These are phyloP conservation scores for Chaetoceros tenuissimus DNA, from an alignment of 108 stramenopile genomes.

Conservation along the genomic window DNA sequence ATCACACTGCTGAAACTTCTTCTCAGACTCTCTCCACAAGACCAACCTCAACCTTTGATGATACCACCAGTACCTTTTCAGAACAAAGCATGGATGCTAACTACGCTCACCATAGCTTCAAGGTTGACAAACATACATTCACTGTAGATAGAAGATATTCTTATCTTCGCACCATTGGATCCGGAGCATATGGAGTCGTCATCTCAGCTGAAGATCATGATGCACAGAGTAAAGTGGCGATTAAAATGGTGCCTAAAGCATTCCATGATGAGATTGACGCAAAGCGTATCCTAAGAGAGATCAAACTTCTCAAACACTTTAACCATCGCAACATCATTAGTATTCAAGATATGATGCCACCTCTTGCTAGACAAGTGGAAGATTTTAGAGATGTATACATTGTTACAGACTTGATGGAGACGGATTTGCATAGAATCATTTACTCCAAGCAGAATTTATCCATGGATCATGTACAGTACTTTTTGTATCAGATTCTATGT, in stretches of 20 bases:
- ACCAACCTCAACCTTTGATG: neutral
- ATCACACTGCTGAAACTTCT: neutral
- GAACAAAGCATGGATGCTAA: neutral
- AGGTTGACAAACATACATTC: constrained; percentile 76
- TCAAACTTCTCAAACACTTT: constrained; percentile 89
- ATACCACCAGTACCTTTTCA: neutral
- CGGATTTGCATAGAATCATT: constrained; percentile 98
- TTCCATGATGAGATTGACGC: constrained; percentile 99
- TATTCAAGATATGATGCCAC: constrained; percentile 84
- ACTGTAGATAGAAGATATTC: constrained; percentile 78
- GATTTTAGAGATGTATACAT: constrained; percentile 98
- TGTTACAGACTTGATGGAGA: constrained; percentile 97
- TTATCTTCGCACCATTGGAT: constrained; percentile 81
- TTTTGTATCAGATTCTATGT: constrained; percentile 94
- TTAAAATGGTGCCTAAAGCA: constrained; percentile 95
- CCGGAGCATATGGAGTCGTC: constrained; percentile 98
- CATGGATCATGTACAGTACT: constrained; percentile 97
- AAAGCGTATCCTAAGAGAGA: constrained; percentile 98
- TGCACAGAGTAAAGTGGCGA: constrained; percentile 75
- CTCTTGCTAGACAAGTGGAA: constrained; percentile 68
- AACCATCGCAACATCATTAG: constrained; percentile 89
- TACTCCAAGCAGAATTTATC: constrained; percentile 95
- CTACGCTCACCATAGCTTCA: constrained; percentile 70
- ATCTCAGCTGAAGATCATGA: constrained; percentile 79
- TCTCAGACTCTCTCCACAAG: neutral